Evolutionary conservation across 495 filamentous ascomycete species (phyloP), one percentile per base, ranked within the genome.

Genomic region (Neurospora sp.): DNA sequence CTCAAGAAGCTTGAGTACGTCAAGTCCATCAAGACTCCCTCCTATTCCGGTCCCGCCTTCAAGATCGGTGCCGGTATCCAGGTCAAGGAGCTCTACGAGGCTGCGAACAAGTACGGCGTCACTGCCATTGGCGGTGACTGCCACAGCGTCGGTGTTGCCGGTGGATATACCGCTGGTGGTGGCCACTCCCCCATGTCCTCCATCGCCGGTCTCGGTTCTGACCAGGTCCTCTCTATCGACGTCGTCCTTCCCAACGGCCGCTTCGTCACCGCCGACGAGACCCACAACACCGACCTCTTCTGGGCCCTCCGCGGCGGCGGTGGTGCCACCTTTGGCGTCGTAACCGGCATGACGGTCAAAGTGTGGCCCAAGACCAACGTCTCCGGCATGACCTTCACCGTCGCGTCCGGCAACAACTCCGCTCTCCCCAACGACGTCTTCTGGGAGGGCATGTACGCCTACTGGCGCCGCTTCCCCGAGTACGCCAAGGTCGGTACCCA

Each of bases 31-130:
- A 41, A 53, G 18, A 76, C 73, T 18, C 68, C 77, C 37, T 74
- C 72, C 35, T 89, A 87, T 73, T 77, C 72, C 3, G 87, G 88
- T 0, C 79, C 85, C 0, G 88, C 87, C 18, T 80, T 89, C 69
- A 88, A 87, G 74, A 78, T 89, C 71, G 88, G 88, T 5, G 82
- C 88, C n/a, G 89, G 88, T 59, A 83, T 89, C 8, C 81, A 88
- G 71, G 89, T 82, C 0, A 72, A 76, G 35, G 86, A 89, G 69
- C 77, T 89, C 9, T 88, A 90, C 68, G 72, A 81, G 27, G 78
- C 80, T 9, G 87, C 85, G 16, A 72, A 85, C 40, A 77, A 82
- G 39, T 71, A 83, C 35, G 84, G 84, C n/a, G 80, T 87, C 41
- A 85, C 83, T 8, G 82, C 84, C 16, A 84, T 90, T 9, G 88